Evolutionary conservation across 2,329 filamentous ascomycete genomes (phyloP).

Genomic region (Diaporthe eres): DNA sequence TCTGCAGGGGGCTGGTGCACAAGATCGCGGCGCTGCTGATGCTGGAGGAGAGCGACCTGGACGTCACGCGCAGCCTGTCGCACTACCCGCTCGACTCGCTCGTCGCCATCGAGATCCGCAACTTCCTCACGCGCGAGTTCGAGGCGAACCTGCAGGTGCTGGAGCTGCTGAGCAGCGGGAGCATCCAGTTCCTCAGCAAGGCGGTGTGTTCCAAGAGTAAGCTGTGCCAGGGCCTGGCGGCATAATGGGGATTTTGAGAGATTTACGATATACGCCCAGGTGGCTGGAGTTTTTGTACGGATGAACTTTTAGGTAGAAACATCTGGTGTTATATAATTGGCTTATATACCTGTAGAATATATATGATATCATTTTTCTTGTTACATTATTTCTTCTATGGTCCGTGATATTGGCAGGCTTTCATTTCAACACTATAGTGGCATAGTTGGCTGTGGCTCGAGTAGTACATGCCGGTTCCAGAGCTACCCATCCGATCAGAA

Average conservation of each 20-base stretch:
- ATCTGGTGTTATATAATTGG: not conserved
- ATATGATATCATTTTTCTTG: not conserved
- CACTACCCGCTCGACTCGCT: conserved; percentile 49
- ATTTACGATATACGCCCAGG: not conserved
- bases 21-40: conserved; percentile 66
- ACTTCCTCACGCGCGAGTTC: conserved; percentile 59
- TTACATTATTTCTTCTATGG: no score
- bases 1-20: conserved; percentile 61
- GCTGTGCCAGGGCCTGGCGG: conserved; percentile 43
- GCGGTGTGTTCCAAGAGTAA: conserved; percentile 63
- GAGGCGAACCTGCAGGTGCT: conserved; percentile 67
- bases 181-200: conserved; percentile 63
- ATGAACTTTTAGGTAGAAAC: no score
- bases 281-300: not conserved
- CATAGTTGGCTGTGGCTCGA: no score
- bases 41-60: conserved; percentile 53
- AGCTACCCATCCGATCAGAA: no score
- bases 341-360: not conserved
- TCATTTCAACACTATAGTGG: no score
- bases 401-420: no score
- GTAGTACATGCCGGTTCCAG: no score
- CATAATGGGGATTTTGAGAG: not conserved
- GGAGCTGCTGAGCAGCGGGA: conserved; percentile 67
- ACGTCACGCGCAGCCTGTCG: conserved; percentile 46
- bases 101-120: conserved; percentile 50